Evolutionary conservation across 495 filamentous ascomycete genomes (phyloP).

Genomic region (Aspergillus saccharolyticus): DNA sequence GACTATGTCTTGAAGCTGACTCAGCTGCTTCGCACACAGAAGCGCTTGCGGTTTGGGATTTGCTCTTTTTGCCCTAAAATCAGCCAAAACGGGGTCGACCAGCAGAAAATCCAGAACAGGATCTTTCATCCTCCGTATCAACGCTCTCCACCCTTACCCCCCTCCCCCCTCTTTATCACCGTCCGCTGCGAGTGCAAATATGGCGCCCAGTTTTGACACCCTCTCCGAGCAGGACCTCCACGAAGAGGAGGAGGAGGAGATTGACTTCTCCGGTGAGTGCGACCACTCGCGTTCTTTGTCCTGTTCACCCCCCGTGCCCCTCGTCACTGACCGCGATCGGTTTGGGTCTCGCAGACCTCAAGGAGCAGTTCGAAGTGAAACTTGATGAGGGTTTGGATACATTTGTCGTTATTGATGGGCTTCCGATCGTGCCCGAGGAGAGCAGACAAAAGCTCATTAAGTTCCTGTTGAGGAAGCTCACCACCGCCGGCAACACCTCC

Average conservation of each 20-base stretch:
- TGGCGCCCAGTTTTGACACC: constrained; percentile 71
- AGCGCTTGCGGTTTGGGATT: constrained; percentile 30
- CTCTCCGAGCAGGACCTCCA: constrained; percentile 75
- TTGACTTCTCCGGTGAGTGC: constrained; percentile 75
- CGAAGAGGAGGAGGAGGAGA: constrained; percentile 83
- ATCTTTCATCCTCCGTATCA: constrained; percentile 15
- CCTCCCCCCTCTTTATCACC: constrained; percentile 23
- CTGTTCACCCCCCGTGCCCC: constrained; percentile 17
- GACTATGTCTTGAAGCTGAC: constrained; percentile 28
- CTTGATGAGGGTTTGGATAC: constrained; percentile 92
- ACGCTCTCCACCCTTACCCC: constrained; percentile 10
- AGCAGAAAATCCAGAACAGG: constrained; percentile 22
- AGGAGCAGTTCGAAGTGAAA: constrained; percentile 89
- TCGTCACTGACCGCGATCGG: constrained; percentile 23
- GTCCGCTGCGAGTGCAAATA: constrained; percentile 33
- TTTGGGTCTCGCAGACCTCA: constrained; percentile 57
- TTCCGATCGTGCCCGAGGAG: constrained; percentile 77
- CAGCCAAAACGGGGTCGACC: constrained; percentile 26
- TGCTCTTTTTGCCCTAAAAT: constrained; percentile 39
- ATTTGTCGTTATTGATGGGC: constrained; percentile 91
- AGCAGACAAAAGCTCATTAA: constrained; percentile 87
- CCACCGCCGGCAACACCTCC: constrained; percentile 71
- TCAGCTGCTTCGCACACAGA: constrained; percentile 36
- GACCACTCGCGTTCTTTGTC: constrained; percentile 14
- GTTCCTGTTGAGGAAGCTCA: constrained; percentile 88